These are phyloP conservation scores for Anthracocystis panici-leucophaei DNA, from an alignment of 1,284 basidiomycete genomes.

Conservation along the genomic window DNA sequence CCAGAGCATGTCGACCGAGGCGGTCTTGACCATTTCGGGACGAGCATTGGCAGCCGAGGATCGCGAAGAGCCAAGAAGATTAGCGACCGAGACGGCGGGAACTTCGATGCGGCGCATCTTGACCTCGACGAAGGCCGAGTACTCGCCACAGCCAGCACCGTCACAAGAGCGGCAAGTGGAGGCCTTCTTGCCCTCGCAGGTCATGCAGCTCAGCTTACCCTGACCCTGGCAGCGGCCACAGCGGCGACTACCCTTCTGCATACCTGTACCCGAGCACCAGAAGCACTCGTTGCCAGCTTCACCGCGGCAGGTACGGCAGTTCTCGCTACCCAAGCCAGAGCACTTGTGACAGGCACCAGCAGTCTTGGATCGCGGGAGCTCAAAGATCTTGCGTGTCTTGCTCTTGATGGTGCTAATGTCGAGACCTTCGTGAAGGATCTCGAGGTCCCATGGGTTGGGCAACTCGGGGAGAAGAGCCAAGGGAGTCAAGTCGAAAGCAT, in stretches of 20 bases:
- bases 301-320: slow-evolving; percentile 49
- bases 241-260: slow-evolving; percentile 50
- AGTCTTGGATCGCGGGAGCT: slow-evolving; percentile 43
- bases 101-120: slow-evolving; percentile 56
- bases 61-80: slow-evolving; percentile 31
- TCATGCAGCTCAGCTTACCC: slow-evolving; percentile 46
- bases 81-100: slow-evolving; percentile 53
- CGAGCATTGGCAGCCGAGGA: slow-evolving; percentile 21
- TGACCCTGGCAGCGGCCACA: slow-evolving; percentile 57
- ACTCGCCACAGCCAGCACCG: slow-evolving; percentile 45
- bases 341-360: slow-evolving; percentile 47
- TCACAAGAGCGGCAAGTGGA: slow-evolving; percentile 51
- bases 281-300: slow-evolving; percentile 57
- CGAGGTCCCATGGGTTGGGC: slow-evolving; percentile 53
- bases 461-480: slow-evolving; percentile 49
- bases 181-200: slow-evolving; percentile 47
- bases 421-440: slow-evolving; percentile 49
- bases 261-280: slow-evolving; percentile 56
- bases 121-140: slow-evolving; percentile 55
- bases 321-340: slow-evolving; percentile 43
- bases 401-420: slow-evolving; percentile 45
- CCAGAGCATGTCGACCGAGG: slow-evolving; percentile 52
- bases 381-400: slow-evolving; percentile 57
- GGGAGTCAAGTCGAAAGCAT: slow-evolving; percentile 10
- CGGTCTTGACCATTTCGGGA: slow-evolving; percentile 34